Base-by-base conservation (phyloP, 164 flowering plant genomes). In the Vitis amurensis region DNA sequence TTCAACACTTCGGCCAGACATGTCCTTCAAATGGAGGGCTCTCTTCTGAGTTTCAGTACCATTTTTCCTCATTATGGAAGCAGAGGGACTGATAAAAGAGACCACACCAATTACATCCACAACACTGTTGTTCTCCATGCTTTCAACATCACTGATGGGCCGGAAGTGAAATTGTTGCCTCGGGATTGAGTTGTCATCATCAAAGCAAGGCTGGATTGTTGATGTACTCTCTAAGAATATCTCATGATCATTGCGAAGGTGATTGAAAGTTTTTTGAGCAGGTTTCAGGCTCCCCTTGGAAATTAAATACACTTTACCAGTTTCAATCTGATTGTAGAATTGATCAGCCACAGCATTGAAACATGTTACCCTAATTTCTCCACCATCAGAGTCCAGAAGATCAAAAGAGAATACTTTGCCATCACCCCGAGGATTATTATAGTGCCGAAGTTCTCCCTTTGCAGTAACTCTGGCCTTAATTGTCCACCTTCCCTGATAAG, bases 401-500 rank as follows among this genome's bases (percentile, higher is more conserved):
- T 93, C 98, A 82, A 93, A 93, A 15, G 93, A 88, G 68, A 96
- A 94, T 0, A 96, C 98, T 75, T 90, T 89, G 1, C 98, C 99
- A 73, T 90, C 97, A 50, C 97, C 99, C 30, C 90, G 82, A 16
- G 91, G 73, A 80, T 89, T 93, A 61, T 75, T 89, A 73, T 86
- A 96, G 70, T 78, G 88, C 69, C 93, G 83, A 9, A 96, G 89
- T 14, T 87, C 97, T 30, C 88, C 81, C 64, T 96, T 96, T 49
- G 87, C 76, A 14, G 97, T 93, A 15, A 96, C 99, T 69, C 99
- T 82, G 10, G 97, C 99, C 84, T 89, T 96, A 59, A 96, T 87
- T 61, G 97, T 91, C 99, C 99, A 96, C 76, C 90, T 78, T 6
- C 91, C 89, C 73, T 81, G 88, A 77, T 92, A 96, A 2, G 99